These are phyloP conservation scores for Paecilomyces sp. DNA, from an alignment of 2,329 filamentous ascomycete genomes.

Conservation along the genomic window DNA sequence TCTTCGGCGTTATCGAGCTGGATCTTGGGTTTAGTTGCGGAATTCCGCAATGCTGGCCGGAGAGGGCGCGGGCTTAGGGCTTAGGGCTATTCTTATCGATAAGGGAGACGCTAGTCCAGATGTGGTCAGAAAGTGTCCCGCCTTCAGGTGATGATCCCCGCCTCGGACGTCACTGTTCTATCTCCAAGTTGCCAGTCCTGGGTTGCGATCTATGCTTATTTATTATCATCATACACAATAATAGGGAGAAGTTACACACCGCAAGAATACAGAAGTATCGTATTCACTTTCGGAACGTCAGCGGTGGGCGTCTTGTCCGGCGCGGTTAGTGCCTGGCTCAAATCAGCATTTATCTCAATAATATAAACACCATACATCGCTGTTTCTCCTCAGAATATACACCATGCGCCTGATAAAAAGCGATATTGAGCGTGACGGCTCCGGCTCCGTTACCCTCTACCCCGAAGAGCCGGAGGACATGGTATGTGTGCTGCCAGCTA, in stretches of 20 bases:
- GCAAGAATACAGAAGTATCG: no score
- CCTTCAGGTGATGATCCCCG: slow-evolving; percentile 5
- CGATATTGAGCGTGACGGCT: slow-evolving; percentile 59
- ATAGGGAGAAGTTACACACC: no score
- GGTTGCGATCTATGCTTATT: no score
- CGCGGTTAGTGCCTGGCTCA: no score
- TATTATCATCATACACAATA: no score
- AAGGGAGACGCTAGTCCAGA: slow-evolving; percentile 8
- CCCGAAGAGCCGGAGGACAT: slow-evolving; percentile 72
- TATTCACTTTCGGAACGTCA: no score
- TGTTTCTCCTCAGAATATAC: neutral
- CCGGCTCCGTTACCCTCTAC: slow-evolving; percentile 57
- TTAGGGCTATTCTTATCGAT: slow-evolving; percentile 15
- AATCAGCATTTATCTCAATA: no score
- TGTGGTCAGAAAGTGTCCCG: slow-evolving; percentile 8
- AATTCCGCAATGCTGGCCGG: neutral
- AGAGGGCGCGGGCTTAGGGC: neutral
- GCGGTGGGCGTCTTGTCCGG: no score
- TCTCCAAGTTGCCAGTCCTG: no score
- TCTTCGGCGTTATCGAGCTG: no score
- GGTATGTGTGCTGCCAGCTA: slow-evolving; percentile 35
- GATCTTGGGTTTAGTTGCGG: no score
- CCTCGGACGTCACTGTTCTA: neutral
- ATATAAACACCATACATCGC: neutral
- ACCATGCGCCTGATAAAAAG: slow-evolving; percentile 62